Evolutionary conservation across 495 filamentous ascomycete genomes (phyloP).

Genomic region (Penicillium steckii): DNA sequence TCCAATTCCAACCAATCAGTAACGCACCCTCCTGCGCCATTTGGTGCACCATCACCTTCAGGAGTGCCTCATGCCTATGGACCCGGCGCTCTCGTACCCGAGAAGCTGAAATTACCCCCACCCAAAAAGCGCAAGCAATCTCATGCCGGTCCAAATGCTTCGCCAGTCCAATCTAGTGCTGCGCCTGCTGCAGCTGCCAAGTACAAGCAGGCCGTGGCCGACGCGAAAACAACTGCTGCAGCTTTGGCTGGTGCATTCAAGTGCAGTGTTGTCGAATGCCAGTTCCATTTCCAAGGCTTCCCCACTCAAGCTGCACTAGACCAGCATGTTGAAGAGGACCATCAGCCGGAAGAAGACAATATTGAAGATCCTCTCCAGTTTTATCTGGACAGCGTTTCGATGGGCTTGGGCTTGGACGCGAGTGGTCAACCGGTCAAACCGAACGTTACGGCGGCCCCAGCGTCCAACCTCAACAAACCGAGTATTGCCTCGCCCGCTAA

Average conservation of each 20-base stretch:
- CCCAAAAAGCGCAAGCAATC: conserved; percentile 58
- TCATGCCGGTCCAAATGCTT: conserved; percentile 33
- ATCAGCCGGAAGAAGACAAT: conserved; percentile 37
- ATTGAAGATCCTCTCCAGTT: conserved; percentile 49
- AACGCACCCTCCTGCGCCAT: conserved; percentile 56
- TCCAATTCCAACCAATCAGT: conserved; percentile 67
- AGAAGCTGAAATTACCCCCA: conserved; percentile 62
- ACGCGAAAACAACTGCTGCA: conserved; percentile 33
- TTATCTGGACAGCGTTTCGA: conserved; percentile 43
- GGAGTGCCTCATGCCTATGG: conserved; percentile 60
- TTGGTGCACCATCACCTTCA: conserved; percentile 69
- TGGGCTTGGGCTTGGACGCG: conserved; percentile 34
- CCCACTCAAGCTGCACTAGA: conserved; percentile 42
- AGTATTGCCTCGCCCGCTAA: conserved; percentile 37
- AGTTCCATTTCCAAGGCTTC: conserved; percentile 45
- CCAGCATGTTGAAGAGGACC: conserved; percentile 47
- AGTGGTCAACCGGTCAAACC: conserved; percentile 27
- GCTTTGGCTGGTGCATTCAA: conserved; percentile 35
- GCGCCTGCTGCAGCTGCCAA: conserved; percentile 30
- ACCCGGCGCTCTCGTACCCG: conserved; percentile 44
- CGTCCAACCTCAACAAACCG: conserved; percentile 8
- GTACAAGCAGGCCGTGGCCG: conserved; percentile 34
- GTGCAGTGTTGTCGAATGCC: conserved; percentile 46
- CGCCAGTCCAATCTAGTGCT: conserved; percentile 29
- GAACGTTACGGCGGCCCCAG: conserved; percentile 12